Percentiles rank a stretch among this genome's conserved stretches.
These are phyloP conservation scores for Mortierella sp. DNA, from an alignment of 371 early-diverging fungal species.

Conservation along the genomic window DNA sequence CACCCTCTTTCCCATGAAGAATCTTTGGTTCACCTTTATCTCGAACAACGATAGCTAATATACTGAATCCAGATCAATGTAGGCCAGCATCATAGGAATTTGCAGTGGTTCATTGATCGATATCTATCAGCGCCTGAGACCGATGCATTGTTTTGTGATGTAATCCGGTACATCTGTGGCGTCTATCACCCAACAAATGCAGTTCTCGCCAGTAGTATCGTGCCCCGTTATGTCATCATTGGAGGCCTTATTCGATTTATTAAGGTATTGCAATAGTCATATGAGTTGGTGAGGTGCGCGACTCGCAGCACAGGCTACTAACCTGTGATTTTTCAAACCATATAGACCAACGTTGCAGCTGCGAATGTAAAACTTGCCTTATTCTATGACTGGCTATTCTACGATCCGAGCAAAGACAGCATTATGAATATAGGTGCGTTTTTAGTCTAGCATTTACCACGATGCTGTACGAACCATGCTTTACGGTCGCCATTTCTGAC, in stretches of 20 bases:
- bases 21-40: background rate
- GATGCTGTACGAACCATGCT: background rate
- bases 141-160: slow-evolving; percentile 74
- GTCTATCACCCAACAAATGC: slow-evolving; percentile 86
- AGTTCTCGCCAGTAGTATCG: slow-evolving; percentile 78
- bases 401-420: slow-evolving; percentile 70
- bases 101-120: slow-evolving; percentile 77
- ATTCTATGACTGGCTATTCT: slow-evolving; percentile 87
- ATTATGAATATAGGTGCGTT: slow-evolving; percentile 82
- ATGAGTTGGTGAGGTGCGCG: background rate
- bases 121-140: slow-evolving; percentile 71
- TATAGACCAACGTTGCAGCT: slow-evolving; percentile 67
- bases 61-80: slow-evolving; percentile 59
- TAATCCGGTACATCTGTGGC: slow-evolving; percentile 83
- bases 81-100: slow-evolving; percentile 67
- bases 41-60: background rate
- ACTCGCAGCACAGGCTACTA: background rate
- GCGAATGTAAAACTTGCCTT: slow-evolving; percentile 80
- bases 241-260: slow-evolving; percentile 71
- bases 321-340: background rate
- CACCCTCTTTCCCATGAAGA: background rate
- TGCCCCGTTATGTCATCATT: slow-evolving; percentile 83
- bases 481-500: background rate
- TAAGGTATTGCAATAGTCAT: slow-evolving; percentile 57
- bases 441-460: background rate